A percentile compares a stretch with the other conserved stretches of the same genome.
These are phyloP conservation scores for Aspergillus pseudoviridinutans DNA, from an alignment of 2,329 filamentous ascomycete genomes.

Conservation along the genomic window DNA sequence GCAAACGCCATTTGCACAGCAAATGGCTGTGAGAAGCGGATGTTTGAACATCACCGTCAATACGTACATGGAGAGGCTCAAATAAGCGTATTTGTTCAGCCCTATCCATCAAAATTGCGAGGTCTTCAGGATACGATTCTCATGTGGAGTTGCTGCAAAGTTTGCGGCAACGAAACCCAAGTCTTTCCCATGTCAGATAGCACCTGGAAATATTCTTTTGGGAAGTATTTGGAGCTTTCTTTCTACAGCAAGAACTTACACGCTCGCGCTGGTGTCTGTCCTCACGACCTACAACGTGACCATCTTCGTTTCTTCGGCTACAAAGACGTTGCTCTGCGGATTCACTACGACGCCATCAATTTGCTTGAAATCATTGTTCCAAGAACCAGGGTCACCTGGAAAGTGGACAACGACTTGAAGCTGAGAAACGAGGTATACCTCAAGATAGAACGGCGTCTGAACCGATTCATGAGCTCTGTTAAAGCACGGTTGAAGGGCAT, in stretches of 20 bases:
- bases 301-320: constrained; percentile 91
- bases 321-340: constrained; percentile 76
- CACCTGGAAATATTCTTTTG: constrained; percentile 98
- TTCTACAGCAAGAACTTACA: constrained; percentile 89
- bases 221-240: constrained; percentile 94
- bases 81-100: constrained; percentile 85
- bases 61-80: constrained; percentile 96
- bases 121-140: constrained; percentile 71
- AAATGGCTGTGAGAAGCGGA: constrained; percentile 80
- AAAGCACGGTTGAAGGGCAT: constrained; percentile 80
- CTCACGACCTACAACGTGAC: constrained; percentile 88
- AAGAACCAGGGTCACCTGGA: constrained; percentile 88
- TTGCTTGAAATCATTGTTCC: constrained; percentile 93
- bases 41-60: constrained; percentile 90
- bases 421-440: constrained; percentile 89
- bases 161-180: constrained; percentile 85
- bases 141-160: constrained; percentile 97
- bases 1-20: constrained; percentile 74
- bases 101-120: constrained; percentile 62
- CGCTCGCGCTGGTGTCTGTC: constrained; percentile 69
- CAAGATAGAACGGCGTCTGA: constrained; percentile 76
- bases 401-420: constrained; percentile 87
- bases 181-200: constrained; percentile 87
- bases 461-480: constrained; percentile 83
- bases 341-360: constrained; percentile 90